Percentiles rank a stretch among this genome's conserved stretches.
These are phyloP conservation scores for Epichloe hybrida DNA, from an alignment of 2,329 filamentous ascomycete species.

Conservation along the genomic window DNA sequence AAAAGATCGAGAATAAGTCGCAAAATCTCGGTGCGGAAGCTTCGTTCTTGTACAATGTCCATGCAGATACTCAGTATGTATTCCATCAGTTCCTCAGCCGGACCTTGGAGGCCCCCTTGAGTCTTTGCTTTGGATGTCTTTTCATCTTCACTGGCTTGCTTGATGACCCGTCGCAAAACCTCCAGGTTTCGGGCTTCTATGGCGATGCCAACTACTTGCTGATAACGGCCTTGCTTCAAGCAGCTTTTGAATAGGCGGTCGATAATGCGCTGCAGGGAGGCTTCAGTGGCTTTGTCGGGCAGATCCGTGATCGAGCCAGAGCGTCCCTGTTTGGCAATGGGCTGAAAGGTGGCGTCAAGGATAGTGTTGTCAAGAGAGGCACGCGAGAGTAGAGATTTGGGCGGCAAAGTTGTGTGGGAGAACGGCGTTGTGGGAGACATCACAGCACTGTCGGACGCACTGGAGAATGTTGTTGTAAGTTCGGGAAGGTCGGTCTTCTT, in stretches of 20 bases:
- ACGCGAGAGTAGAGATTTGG: constrained; percentile 87
- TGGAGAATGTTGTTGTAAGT: constrained; percentile 67
- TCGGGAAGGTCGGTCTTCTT: constrained; percentile 44
- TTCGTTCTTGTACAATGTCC: constrained; percentile 90
- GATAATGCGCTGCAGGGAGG: constrained; percentile 69
- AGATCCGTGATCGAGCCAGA: constrained; percentile 52
- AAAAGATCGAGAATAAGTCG: constrained; percentile 89
- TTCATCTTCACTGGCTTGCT: constrained; percentile 77
- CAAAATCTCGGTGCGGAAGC: constrained; percentile 71
- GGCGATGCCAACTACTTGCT: constrained; percentile 92
- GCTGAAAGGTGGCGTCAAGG: constrained; percentile 44
- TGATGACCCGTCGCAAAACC: constrained; percentile 73
- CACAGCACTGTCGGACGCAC: constrained; percentile 53
- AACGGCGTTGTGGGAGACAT: constrained; percentile 89
- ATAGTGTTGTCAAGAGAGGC: constrained; percentile 53
- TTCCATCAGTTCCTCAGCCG: constrained; percentile 88
- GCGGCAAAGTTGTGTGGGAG: constrained; percentile 82
- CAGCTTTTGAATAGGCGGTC: constrained; percentile 86
- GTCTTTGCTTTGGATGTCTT: constrained; percentile 49
- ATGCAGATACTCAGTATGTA: constrained; percentile 94
- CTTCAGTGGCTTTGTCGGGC: constrained; percentile 57
- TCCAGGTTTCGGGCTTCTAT: constrained; percentile 89
- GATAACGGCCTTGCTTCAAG: constrained; percentile 72
- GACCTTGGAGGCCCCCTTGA: constrained; percentile 35
- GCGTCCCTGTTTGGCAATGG: constrained; percentile 37